These are phyloP conservation scores for Blastocystis sp. DNA, from an alignment of 352 stramenopile species.

Conservation along the genomic window DNA sequence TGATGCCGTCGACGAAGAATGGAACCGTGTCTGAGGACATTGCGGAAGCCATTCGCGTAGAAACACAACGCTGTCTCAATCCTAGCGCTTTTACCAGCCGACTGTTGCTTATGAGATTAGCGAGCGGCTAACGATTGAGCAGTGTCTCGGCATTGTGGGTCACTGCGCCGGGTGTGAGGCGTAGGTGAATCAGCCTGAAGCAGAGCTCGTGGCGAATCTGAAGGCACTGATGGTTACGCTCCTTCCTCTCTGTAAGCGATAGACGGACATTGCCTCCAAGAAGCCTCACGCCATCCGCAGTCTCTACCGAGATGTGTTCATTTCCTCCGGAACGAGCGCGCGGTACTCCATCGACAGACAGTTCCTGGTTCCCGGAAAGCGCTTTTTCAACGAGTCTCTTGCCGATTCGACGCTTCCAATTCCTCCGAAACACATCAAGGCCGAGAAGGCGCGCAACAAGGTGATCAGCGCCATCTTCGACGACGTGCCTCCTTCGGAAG, in stretches of 20 bases:
- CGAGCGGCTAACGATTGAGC: not conserved
- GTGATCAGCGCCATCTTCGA: not conserved
- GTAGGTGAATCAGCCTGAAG: constrained; percentile 8
- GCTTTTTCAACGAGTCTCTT: constrained; percentile 21
- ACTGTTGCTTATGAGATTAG: constrained; percentile 7
- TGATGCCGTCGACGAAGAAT: constrained; percentile 8
- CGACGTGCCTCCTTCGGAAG: too few species aligned
- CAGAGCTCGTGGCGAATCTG: not conserved
- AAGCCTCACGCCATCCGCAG: not conserved
- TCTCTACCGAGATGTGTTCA: not conserved
- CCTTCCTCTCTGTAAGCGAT: not conserved
- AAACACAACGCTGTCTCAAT: not conserved
- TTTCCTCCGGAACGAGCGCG: not conserved
- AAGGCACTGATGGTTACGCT: not conserved
- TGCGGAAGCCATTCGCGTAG: constrained; percentile 14
- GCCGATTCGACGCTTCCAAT: constrained; percentile 6
- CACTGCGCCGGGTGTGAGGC: not conserved
- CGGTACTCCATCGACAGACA: not conserved
- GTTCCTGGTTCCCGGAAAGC: constrained; percentile 10
- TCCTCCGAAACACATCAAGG: constrained; percentile 1
- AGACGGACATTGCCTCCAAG: not conserved
- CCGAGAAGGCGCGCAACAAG: constrained; percentile 2
- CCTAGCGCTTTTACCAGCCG: constrained; percentile 2
- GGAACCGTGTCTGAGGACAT: constrained; percentile 4
- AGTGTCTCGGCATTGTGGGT: not conserved